Percentiles rank a stretch among this genome's conserved stretches.
Conservation (phyloP, 768 basidiomycete genomes). For the Pholiota conissans region DNA sequence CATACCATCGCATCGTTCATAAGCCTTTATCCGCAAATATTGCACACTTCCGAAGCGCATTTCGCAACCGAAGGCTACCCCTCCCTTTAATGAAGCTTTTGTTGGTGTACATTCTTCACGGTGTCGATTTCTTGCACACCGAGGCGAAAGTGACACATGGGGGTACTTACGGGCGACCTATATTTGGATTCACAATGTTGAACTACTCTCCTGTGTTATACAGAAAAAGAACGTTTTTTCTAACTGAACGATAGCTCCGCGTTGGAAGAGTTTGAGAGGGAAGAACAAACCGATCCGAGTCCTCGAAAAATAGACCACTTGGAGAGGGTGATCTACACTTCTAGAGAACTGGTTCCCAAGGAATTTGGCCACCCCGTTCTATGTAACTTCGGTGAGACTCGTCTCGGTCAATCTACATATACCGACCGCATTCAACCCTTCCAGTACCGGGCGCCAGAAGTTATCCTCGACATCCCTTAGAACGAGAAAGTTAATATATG, state of each 20-base stretch:
- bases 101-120: conserved; percentile 7
- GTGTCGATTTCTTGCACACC: conserved; percentile 12
- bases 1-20: too few relatives aligned
- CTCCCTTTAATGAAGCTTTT: too few relatives aligned
- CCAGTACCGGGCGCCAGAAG: conserved; percentile 15
- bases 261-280: too few relatives aligned
- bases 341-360: conserved; percentile 7
- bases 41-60: neutral
- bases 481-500: conserved; percentile 12
- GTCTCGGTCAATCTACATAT: neutral
- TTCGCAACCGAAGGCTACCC: neutral
- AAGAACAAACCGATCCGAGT: conserved; percentile 7
- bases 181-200: conserved; percentile 11
- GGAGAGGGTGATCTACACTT: conserved; percentile 15
- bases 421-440: neutral
- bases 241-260: too few relatives aligned
- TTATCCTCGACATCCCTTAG: conserved; percentile 15
- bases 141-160: conserved; percentile 15
- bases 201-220: conserved; percentile 13
- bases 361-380: conserved; percentile 3
- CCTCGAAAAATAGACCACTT: conserved; percentile 15
- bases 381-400: conserved; percentile 14
- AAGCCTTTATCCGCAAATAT: too few relatives aligned
- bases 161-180: neutral
- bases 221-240: conserved; percentile 1